Conservation (phyloP, 2,329 filamentous ascomycete genomes). For the Arachnomyces sp. region DNA sequence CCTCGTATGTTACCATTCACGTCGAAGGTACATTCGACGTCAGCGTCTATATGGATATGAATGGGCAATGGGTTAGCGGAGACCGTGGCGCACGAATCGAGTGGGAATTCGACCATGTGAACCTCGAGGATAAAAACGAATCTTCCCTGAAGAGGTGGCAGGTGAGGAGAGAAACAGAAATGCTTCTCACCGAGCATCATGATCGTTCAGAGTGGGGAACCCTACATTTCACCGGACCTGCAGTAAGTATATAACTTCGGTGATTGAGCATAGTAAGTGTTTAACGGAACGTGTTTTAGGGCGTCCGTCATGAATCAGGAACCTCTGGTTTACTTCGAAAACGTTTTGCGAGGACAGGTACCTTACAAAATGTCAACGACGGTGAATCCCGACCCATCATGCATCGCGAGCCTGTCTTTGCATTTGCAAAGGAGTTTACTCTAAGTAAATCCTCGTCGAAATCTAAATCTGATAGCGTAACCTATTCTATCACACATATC, state of each 20-base stretch:
- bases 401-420: slow-evolving; percentile 74
- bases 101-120: slow-evolving; percentile 54
- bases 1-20: slow-evolving; percentile 64
- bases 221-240: slow-evolving; percentile 65
- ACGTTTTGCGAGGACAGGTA: slow-evolving; percentile 60
- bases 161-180: slow-evolving; percentile 42
- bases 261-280: background rate
- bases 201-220: slow-evolving; percentile 81
- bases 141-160: slow-evolving; percentile 36
- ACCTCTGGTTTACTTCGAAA: slow-evolving; percentile 58
- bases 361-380: slow-evolving; percentile 59
- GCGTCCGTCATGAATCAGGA: slow-evolving; percentile 62
- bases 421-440: slow-evolving; percentile 60
- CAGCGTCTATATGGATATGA: slow-evolving; percentile 54
- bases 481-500: slow-evolving; percentile 68
- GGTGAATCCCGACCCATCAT: slow-evolving; percentile 59
- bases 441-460: slow-evolving; percentile 33
- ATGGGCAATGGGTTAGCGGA: slow-evolving; percentile 76
- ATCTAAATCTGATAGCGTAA: slow-evolving; percentile 45
- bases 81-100: slow-evolving; percentile 59
- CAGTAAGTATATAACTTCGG: slow-evolving; percentile 25
- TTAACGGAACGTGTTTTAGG: slow-evolving; percentile 19
- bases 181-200: slow-evolving; percentile 62
- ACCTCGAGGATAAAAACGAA: slow-evolving; percentile 28
- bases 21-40: slow-evolving; percentile 59